These are phyloP conservation scores for Aureobasidium sp. DNA, from an alignment of 2,329 filamentous ascomycete species.

Conservation along the genomic window DNA sequence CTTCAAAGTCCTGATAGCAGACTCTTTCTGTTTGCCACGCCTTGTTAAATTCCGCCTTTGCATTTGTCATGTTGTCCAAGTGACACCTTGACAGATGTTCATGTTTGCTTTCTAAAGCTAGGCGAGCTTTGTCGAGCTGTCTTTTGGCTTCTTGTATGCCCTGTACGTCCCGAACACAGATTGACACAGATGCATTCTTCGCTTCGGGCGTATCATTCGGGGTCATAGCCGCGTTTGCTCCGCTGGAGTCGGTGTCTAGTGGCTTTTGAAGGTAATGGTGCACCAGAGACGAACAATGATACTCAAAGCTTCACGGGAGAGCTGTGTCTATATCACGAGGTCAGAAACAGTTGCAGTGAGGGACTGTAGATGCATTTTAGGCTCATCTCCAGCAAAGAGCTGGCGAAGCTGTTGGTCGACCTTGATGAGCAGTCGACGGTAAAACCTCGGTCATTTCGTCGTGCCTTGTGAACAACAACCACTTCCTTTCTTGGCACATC, in stretches of 20 bases:
- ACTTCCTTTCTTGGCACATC: conserved; percentile 10
- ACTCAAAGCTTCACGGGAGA: no score
- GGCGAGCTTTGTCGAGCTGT: not conserved
- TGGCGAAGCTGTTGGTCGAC: not conserved
- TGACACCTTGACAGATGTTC: not conserved
- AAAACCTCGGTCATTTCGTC: not conserved
- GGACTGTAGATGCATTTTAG: no score
- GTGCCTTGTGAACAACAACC: conserved; percentile 8
- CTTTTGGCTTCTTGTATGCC: not conserved
- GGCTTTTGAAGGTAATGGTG: no score
- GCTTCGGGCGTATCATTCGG: no score
- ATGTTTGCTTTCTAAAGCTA: not conserved
- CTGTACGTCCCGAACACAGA: no score
- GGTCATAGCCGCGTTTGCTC: no score
- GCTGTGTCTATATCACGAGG: no score
- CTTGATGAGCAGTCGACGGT: not conserved
- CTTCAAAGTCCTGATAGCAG: not conserved
- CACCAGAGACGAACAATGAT: no score
- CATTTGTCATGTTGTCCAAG: not conserved
- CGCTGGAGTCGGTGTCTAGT: no score
- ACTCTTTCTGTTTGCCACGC: not conserved
- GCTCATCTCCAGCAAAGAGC: not conserved
- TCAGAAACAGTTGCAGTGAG: no score
- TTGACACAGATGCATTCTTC: not conserved
- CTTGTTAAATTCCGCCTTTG: not conserved